Percentiles rank a stretch among this genome's conserved stretches.
phyloP scores from a whole-genome alignment of 192 early-diverging fungal species.

The Spinellus fusiger region DNA sequence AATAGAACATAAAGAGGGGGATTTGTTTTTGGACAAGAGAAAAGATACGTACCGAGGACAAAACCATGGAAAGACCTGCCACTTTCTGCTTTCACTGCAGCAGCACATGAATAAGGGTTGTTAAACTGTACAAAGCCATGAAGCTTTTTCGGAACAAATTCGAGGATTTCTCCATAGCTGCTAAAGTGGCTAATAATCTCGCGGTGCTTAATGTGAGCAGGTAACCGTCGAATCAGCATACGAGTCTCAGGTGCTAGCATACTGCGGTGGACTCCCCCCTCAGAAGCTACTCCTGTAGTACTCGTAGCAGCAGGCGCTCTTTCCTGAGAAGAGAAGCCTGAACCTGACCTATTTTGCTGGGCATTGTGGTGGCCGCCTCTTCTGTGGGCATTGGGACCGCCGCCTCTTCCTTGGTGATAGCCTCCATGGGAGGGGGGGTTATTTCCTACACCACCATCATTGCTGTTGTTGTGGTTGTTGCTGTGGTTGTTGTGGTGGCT shows the following conservation, averaged over 20 bases:
- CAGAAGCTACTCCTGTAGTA: not conserved
- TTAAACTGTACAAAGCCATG: constrained; percentile 32
- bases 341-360: not conserved
- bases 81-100: constrained; percentile 22
- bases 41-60: constrained; percentile 20
- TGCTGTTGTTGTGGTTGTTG: no score
- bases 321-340: constrained; percentile 1
- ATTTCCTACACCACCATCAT: no score
- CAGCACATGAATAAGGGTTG: constrained; percentile 18
- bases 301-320: not conserved
- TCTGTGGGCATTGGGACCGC: constrained; percentile 1
- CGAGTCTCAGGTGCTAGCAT: constrained; percentile 20
- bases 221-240: constrained; percentile 26
- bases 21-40: not conserved
- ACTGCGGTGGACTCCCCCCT: constrained; percentile 11
- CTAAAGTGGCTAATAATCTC: constrained; percentile 21
- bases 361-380: not conserved
- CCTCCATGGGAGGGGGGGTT: no score
- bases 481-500: not conserved
- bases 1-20: not conserved
- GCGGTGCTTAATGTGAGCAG: constrained; percentile 10
- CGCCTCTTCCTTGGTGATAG: no score
- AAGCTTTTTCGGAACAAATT: constrained; percentile 20
- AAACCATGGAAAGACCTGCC: constrained; percentile 19
- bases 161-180: constrained; percentile 26